Percentiles rank a stretch among this genome's conserved stretches.
Evolutionary conservation across 2,329 filamentous ascomycete species (phyloP).

Genomic region (Aspergillus proliferans): DNA sequence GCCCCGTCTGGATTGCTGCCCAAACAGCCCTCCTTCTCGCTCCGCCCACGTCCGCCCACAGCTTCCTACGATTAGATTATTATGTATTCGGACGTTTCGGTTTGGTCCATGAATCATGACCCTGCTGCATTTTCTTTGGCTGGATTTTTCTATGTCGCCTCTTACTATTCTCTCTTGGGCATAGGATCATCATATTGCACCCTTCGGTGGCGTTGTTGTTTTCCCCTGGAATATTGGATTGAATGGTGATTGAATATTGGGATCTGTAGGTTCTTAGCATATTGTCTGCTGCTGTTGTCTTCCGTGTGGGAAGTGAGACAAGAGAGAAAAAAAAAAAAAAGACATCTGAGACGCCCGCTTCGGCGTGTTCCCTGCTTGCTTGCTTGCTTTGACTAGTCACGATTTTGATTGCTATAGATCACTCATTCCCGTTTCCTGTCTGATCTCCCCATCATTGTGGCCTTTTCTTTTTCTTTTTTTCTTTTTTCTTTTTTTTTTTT

Average conservation of each 20-base stretch:
- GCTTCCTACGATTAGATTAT: background rate
- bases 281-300: background rate
- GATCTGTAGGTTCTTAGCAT: no score
- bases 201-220: background rate
- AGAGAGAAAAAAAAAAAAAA: background rate
- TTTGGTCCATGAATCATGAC: background rate
- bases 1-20: background rate
- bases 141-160: background rate
- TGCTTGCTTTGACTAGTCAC: background rate
- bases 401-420: background rate
- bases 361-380: slow-evolving; percentile 7
- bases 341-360: background rate
- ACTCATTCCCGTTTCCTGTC: slow-evolving; percentile 4
- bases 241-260: no score
- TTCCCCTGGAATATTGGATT: slow-evolving; percentile 4
- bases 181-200: slow-evolving; percentile 11
- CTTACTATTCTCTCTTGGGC: slow-evolving; percentile 10
- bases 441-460: slow-evolving; percentile 8
- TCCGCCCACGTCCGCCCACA: background rate
- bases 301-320: background rate
- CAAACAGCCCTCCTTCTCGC: background rate
- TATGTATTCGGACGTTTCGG: background rate
- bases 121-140: background rate
- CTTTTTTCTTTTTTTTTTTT: background rate
- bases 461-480: background rate